These are phyloP conservation scores for Dictyostelium intermedium DNA, from an alignment of 78 protist genomes.

Conservation along the genomic window DNA sequence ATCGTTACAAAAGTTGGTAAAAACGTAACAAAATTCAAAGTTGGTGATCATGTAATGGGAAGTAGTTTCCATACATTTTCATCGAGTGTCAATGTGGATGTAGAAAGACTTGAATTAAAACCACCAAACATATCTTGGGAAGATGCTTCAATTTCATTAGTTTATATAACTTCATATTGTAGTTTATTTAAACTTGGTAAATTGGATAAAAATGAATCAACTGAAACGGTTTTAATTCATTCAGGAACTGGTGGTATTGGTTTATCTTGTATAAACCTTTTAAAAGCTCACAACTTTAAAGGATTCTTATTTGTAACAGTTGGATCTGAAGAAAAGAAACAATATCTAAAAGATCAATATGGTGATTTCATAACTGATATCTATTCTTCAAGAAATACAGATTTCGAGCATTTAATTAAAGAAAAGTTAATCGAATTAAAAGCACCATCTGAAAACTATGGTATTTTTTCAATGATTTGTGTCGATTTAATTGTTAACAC, in stretches of 20 bases:
- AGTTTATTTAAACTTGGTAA: neutral
- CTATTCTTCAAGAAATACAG: neutral
- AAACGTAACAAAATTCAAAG: too few relatives aligned
- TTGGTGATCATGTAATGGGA: too few relatives aligned
- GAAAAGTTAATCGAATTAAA: neutral
- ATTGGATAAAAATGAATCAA: neutral
- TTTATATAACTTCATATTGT: neutral
- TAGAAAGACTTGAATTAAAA: neutral
- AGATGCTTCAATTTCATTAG: neutral
- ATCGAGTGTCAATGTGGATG: too few relatives aligned
- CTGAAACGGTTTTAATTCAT: neutral
- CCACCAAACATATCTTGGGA: neutral
- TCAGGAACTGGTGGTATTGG: constrained; percentile 36
- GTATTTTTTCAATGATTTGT: too few relatives aligned
- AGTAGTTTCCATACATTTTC: too few relatives aligned
- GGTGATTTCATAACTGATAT: constrained; percentile 13
- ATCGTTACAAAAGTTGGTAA: constrained; percentile 11
- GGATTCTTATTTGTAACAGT: constrained; percentile 1
- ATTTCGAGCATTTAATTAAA: neutral
- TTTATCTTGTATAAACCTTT: neutral
- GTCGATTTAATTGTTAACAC: constrained; percentile 80
- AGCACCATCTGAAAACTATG: too few relatives aligned
- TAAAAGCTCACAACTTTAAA: neutral
- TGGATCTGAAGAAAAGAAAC: constrained; percentile 29
- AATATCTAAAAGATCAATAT: constrained; percentile 4